A percentile compares a stretch with the other conserved stretches of the same genome.
phyloP scores from a whole-genome alignment of 805 yeast species.

The Cephaloascus albidus region DNA sequence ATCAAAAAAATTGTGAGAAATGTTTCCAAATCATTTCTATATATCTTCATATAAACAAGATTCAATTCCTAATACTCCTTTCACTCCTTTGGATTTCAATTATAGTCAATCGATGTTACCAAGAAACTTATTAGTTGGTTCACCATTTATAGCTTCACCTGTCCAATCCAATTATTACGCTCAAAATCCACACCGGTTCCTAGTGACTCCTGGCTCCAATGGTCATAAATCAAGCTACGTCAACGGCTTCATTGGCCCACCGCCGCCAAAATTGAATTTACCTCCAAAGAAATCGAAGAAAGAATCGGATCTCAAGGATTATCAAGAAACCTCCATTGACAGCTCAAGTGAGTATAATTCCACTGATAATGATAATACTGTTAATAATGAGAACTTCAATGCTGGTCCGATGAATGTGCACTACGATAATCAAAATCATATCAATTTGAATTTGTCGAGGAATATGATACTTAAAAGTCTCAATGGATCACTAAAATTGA shows the following conservation, averaged over 20 bases:
- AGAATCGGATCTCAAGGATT: not conserved
- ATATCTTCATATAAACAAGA: not conserved
- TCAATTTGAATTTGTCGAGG: conserved; percentile 20
- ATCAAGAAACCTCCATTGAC: not conserved
- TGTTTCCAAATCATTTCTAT: not conserved
- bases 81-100: conserved; percentile 49
- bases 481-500: conserved; percentile 12
- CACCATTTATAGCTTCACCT: conserved; percentile 47
- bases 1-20: not conserved
- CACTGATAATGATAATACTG: no score
- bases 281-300: conserved; percentile 1
- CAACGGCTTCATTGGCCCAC: conserved; percentile 1
- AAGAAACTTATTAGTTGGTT: conserved; percentile 46
- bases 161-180: conserved; percentile 1
- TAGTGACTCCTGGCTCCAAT: not conserved
- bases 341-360: no score
- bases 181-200: not conserved
- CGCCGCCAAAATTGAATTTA: not conserved
- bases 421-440: no score
- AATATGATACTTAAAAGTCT: conserved; percentile 24
- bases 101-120: conserved; percentile 60
- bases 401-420: no score
- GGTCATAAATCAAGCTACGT: not conserved
- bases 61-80: conserved; percentile 16
- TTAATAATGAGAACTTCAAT: conserved; percentile 2